Conservation (phyloP, 192 early-diverging fungal species). For the Umbelopsis vinacea region DNA sequence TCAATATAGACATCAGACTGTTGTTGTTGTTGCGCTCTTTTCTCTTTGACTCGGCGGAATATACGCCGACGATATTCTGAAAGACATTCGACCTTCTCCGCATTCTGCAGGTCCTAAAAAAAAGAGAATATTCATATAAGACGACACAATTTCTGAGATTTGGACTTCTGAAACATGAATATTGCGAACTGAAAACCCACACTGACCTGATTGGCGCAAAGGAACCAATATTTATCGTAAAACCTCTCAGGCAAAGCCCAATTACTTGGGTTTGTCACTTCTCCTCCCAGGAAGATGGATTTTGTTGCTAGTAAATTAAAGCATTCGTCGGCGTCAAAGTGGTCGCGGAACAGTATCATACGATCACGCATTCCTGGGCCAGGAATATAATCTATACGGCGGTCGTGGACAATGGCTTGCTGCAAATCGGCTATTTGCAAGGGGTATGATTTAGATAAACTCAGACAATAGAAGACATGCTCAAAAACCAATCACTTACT, state of each 20-base stretch:
- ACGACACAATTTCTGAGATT: too few species aligned
- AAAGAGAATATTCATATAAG: too few species aligned
- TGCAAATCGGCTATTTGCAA: slow-evolving; percentile 32
- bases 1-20: not conserved
- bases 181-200: too few species aligned
- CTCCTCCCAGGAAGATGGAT: slow-evolving; percentile 32
- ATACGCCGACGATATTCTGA: not conserved
- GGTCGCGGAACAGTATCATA: slow-evolving; percentile 39
- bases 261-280: slow-evolving; percentile 28
- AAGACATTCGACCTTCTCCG: not conserved
- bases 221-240: slow-evolving; percentile 36
- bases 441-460: not conserved
- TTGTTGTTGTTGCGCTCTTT: not conserved
- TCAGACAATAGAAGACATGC: too few species aligned
- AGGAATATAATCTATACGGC: slow-evolving; percentile 41
- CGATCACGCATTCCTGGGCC: slow-evolving; percentile 32
- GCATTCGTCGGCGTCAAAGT: slow-evolving; percentile 36
- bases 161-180: too few species aligned
- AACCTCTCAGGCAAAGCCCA: slow-evolving; percentile 26
- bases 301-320: slow-evolving; percentile 28
- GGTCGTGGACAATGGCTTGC: slow-evolving; percentile 32
- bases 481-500: not conserved
- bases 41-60: not conserved
- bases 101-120: not conserved
- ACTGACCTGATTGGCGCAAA: slow-evolving; percentile 30